Evolutionary conservation across 169 alveolate genomes (phyloP).

Genomic region (Perkinsus olseni): DNA sequence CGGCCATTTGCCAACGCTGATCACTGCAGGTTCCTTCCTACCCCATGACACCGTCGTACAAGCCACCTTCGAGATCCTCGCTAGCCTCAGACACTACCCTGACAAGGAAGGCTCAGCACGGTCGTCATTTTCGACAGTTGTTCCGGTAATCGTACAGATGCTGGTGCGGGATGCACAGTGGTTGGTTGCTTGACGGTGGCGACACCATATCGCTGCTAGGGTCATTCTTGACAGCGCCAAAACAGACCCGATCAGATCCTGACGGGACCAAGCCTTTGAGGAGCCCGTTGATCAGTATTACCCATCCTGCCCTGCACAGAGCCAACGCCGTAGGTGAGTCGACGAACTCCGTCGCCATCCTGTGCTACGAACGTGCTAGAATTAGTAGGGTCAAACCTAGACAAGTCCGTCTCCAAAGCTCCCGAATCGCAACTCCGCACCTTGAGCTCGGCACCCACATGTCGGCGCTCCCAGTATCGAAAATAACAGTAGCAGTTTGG

Average conservation of each 20-base stretch:
- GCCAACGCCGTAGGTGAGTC: background rate
- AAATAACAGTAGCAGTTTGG: slow-evolving; percentile 26
- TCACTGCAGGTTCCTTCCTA: background rate
- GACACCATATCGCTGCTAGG: background rate
- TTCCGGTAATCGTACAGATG: background rate
- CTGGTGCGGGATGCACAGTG: background rate
- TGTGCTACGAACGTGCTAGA: background rate
- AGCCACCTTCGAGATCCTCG: background rate
- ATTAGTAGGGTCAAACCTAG: background rate
- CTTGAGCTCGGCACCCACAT: slow-evolving; percentile 33
- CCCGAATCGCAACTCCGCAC: background rate
- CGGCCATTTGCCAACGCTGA: background rate
- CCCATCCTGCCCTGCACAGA: background rate
- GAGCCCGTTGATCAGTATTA: background rate
- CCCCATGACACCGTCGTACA: background rate
- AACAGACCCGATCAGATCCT: background rate
- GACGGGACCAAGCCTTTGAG: background rate
- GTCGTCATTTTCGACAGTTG: too few relatives aligned
- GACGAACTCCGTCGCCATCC: background rate
- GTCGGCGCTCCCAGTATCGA: slow-evolving; percentile 40
- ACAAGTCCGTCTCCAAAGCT: background rate
- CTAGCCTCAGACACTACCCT: background rate
- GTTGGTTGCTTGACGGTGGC: background rate
- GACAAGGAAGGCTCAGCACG: background rate
- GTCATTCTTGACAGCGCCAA: background rate